Evolutionary conservation across 2,329 filamentous ascomycete genomes (phyloP), one percentile per base, ranked within the genome.

Genomic region (Fusarium sororula): DNA sequence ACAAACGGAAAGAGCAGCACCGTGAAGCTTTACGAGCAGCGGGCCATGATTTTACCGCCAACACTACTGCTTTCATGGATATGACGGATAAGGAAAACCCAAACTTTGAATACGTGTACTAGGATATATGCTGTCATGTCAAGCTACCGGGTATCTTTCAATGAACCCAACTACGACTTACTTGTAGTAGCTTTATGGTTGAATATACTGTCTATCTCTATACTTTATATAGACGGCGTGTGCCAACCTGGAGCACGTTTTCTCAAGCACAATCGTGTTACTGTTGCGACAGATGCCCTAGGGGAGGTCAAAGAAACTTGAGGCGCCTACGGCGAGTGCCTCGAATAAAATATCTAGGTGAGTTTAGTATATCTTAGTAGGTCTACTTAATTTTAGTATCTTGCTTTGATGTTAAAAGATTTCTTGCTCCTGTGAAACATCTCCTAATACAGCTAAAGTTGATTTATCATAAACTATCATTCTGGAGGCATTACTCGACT

Each of bases 21-120:
- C 80, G 80, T 13, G 81, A 79, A 12, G 81, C 73, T 24, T 63
- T 82, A 24, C 77, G 76, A 18, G 75, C 78, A 9, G 76, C 75
- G 1, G 75, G 77, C 6, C 76, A 76, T 18, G 63, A 73, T 2
- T 39, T 75, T 13, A 73, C 79, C 3, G 75, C 77, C 20, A 84
- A 84, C 35, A 78, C 75, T 18, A 85, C 83, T 3, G 84, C 83
- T 0, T 85, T 85, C 48, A 79, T 70, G 5, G 83, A 85, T 28
- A 73, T 85, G 78, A 85, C 83, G 32, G 84, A 86, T 62, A 80
- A 79, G 68, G 82, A 85, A 77, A 86, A 86, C 38, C 82, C 81
- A 1, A 83, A 84, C 50, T 84, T 84, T 72, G 78, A 78, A 17
- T 83, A 84, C 42, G 81, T 85, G 5, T 85, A 84, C 50, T 84